Evolutionary conservation across 2,329 filamentous ascomycete genomes (phyloP), one percentile per base, ranked within the genome.

Genomic region (Sporothrix sp.): DNA sequence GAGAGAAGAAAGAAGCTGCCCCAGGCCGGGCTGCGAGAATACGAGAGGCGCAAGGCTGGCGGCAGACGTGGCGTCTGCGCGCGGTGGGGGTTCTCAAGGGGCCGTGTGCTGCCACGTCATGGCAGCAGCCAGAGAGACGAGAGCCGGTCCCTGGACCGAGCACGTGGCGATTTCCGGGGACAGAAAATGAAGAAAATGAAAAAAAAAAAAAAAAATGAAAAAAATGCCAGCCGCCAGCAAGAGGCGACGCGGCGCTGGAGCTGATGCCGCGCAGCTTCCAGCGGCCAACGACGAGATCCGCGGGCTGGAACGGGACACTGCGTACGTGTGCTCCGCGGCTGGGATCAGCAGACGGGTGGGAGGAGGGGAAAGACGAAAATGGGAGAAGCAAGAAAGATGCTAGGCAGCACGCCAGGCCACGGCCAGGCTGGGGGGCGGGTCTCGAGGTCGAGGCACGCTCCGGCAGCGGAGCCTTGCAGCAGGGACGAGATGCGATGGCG

Each of bases 91-190:
- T 36, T 36, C 43, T n/a, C n/a, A n/a, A 36, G 30, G 20, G 28
- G 25, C 21, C 5, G 11, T 7, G 10, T 40, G 20, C 37, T 18
- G 46, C 36, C 47, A 42, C 38, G 38, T 49, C 47, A 49, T 49
- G 38, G 47, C 47, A 38, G 47, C 47, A 25, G 14, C 16, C 21
- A 16, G n/a, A 14, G 9, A 27, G n/a, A 21, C 25, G 10, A 23
- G 16, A 27, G 33, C 32, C 8, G 33, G 45, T 39, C 39, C 35
- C 25, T 39, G 46, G 37, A 42, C 13, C 23, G 27, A 18, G 28
- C 38, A 50, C 48, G 48, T 50, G 38, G 30, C 16, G 10, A 36
- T n/a, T n/a, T n/a, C n/a, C n/a, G n/a, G n/a, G n/a, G n/a, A n/a
- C n/a, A n/a, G n/a, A n/a, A n/a, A n/a, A n/a, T n/a, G n/a, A n/a